Conservation (phyloP, 2,329 filamentous ascomycete species). For the Aspergillus floridensis region DNA sequence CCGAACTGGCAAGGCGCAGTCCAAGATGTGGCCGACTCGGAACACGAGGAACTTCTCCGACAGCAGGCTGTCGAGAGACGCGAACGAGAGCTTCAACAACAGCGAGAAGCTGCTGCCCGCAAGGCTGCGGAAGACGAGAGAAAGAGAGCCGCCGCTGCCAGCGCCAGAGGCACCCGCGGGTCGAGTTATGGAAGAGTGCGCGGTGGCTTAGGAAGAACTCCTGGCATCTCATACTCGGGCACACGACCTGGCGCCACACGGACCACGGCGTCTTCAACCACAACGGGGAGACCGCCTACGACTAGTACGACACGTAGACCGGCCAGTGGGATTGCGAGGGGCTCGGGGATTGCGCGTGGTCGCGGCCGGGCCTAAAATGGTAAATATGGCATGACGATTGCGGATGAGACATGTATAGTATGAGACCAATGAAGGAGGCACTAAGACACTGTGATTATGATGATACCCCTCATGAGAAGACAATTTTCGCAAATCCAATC, state of each 20-base stretch:
- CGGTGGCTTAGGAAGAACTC: constrained; percentile 36
- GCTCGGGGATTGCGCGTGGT: constrained; percentile 35
- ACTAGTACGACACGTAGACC: constrained; percentile 38
- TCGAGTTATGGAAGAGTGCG: constrained; percentile 34
- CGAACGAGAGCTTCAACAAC: constrained; percentile 73
- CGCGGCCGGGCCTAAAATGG: constrained; percentile 29
- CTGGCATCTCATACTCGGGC: constrained; percentile 31
- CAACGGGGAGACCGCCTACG: constrained; percentile 21
- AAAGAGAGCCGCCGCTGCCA: constrained; percentile 35
- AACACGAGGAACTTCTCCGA: constrained; percentile 71
- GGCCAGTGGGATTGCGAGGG: constrained; percentile 40
- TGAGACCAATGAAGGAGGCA: constrained; percentile 8
- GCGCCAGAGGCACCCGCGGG: constrained; percentile 33
- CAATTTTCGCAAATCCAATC: background rate
- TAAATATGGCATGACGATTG: background rate
- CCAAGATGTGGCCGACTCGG: constrained; percentile 80
- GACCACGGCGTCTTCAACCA: constrained; percentile 30
- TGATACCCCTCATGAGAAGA: constrained; percentile 18
- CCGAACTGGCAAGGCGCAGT: constrained; percentile 85
- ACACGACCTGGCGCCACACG: constrained; percentile 26
- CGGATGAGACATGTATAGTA: constrained; percentile 18
- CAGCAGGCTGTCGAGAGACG: constrained; percentile 76
- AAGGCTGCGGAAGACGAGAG: constrained; percentile 51
- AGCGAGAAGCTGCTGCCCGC: constrained; percentile 65
- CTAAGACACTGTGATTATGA: constrained; percentile 1